Evolutionary conservation across 129 eudicot species (phyloP).

Genomic region (Mikania micrantha): DNA sequence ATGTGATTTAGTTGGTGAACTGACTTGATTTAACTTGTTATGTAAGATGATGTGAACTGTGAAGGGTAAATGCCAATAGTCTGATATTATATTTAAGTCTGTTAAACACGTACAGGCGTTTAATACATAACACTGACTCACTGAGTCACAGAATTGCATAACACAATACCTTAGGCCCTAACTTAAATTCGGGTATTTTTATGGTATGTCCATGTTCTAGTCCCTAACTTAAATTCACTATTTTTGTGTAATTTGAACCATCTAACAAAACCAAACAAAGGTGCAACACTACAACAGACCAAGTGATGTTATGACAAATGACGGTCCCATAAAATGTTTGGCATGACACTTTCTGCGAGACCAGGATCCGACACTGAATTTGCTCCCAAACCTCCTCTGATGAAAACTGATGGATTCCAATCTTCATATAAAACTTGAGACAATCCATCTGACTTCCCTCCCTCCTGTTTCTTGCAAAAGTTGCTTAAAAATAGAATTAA

Average conservation of each 20-base stretch:
- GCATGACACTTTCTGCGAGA: background rate
- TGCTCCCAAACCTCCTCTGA: conserved; percentile 15
- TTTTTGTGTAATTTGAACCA: too few relatives aligned
- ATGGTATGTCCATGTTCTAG: too few relatives aligned
- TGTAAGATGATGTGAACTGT: conserved; percentile 24
- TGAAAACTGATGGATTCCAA: conserved; percentile 29
- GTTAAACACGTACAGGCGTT: too few relatives aligned
- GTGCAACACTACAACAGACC: background rate
- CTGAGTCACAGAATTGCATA: background rate
- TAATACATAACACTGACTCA: background rate
- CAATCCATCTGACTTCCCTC: conserved; percentile 32
- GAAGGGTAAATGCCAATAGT: conserved; percentile 25
- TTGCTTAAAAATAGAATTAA: too few relatives aligned
- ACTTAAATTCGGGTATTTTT: too few relatives aligned
- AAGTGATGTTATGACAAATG: background rate
- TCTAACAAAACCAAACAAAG: background rate
- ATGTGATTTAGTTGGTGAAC: conserved; percentile 23
- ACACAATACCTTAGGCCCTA: too few relatives aligned
- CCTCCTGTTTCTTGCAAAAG: conserved; percentile 18
- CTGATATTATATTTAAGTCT: background rate
- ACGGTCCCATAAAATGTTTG: conserved; percentile 4
- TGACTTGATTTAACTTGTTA: conserved; percentile 36
- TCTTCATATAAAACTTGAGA: conserved; percentile 43
- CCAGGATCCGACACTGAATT: background rate
- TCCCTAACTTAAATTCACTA: too few relatives aligned